Percentiles rank a stretch among this genome's conserved stretches.
phyloP scores from a whole-genome alignment of 2,329 filamentous ascomycete genomes.

The Bisporella sp. region DNA sequence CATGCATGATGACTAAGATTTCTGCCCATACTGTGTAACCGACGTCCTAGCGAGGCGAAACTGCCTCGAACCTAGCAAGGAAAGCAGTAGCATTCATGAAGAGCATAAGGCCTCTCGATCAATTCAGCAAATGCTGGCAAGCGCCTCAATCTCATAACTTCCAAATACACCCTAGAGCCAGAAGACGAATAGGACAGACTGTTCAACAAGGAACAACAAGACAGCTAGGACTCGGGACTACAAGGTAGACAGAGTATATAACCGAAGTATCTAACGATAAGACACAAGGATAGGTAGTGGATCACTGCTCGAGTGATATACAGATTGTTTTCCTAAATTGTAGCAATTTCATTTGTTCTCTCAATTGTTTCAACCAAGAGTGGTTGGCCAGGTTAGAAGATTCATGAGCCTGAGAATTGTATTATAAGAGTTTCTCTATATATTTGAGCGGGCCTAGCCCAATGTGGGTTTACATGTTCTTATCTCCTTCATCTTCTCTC shows the following conservation, averaged over 20 bases:
- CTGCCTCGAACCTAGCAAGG: background rate
- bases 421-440: background rate
- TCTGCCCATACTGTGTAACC: too few species aligned
- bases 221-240: background rate
- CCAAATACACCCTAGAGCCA: background rate
- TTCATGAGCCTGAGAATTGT: background rate
- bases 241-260: conserved; percentile 1
- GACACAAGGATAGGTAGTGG: conserved; percentile 1
- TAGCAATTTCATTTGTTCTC: conserved; percentile 3
- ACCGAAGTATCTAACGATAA: conserved; percentile 3
- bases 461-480: too few species aligned
- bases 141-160: background rate
- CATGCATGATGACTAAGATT: too few species aligned
- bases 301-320: conserved; percentile 1
- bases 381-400: background rate
- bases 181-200: background rate
- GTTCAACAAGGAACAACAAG: background rate
- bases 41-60: too few species aligned
- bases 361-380: background rate
- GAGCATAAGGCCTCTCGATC: background rate
- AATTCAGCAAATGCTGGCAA: background rate
- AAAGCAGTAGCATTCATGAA: background rate
- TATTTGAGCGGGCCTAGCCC: background rate
- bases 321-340: conserved; percentile 4
- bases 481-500: too few species aligned